phyloP scores from a whole-genome alignment of 192 early-diverging fungal species.

The Mortierella claussenii region DNA sequence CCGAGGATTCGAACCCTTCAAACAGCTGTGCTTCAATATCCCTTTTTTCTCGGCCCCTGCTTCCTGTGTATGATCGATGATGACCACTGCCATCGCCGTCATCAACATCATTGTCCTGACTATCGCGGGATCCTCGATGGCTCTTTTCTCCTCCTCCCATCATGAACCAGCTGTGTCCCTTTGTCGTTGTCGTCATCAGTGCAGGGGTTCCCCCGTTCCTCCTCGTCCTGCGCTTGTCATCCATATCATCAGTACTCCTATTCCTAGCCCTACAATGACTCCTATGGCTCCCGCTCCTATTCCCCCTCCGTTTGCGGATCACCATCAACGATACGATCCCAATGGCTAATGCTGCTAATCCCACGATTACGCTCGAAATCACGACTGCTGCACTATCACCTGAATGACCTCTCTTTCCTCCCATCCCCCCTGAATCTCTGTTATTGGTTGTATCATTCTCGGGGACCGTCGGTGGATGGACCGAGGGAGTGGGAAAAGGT shows the following conservation, averaged over 20 bases:
- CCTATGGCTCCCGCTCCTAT: not conserved
- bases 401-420: not conserved
- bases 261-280: not conserved
- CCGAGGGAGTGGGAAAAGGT: conserved; percentile 20
- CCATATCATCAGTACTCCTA: not conserved
- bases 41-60: not conserved
- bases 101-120: not conserved
- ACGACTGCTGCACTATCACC: not conserved
- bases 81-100: not conserved
- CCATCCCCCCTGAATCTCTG: no score
- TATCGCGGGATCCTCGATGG: not conserved
- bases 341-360: conserved; percentile 3
- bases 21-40: conserved; percentile 23
- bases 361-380: conserved; percentile 14
- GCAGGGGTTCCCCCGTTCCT: no score
- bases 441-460: no score
- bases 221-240: not conserved
- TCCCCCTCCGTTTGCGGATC: conserved; percentile 11
- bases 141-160: not conserved
- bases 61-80: no score
- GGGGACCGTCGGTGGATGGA: not conserved
- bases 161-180: conserved; percentile 26
- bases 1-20: conserved; percentile 45
- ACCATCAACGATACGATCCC: conserved; percentile 10
- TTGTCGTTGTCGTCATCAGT: not conserved